A percentile compares a stretch with the other conserved stretches of the same genome.
Conservation (phyloP, 345 rosid species). For the thale cress (Arabidopsis thaliana) region DNA sequence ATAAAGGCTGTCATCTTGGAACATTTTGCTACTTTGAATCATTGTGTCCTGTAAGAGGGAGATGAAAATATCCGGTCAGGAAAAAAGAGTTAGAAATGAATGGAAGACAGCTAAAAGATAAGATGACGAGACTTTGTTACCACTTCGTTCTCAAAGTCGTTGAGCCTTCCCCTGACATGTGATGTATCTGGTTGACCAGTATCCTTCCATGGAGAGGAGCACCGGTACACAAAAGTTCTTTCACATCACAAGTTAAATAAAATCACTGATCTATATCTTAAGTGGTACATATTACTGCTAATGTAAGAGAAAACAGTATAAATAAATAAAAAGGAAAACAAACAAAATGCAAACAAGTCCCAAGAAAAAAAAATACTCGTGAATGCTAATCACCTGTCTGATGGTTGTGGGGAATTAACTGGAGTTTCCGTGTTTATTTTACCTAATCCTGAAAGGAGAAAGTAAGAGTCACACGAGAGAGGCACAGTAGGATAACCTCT, state of each 20-base stretch:
- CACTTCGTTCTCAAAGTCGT: constrained; percentile 57
- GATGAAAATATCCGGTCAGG: constrained; percentile 11
- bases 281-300: constrained; percentile 21
- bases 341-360: background rate
- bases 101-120: constrained; percentile 24
- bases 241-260: constrained; percentile 28
- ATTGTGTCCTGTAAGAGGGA: constrained; percentile 55
- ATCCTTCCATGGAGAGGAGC: constrained; percentile 52
- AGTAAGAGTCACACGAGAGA: constrained; percentile 27
- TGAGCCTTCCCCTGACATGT: constrained; percentile 38
- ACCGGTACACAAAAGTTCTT: constrained; percentile 33
- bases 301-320: constrained; percentile 15
- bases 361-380: constrained; percentile 4
- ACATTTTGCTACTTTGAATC: constrained; percentile 53
- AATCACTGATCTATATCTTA: constrained; percentile 21
- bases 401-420: constrained; percentile 57
- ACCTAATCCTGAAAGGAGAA: constrained; percentile 69
- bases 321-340: background rate
- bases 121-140: constrained; percentile 46
- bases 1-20: constrained; percentile 41
- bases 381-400: constrained; percentile 55
- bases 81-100: constrained; percentile 13
- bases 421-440: constrained; percentile 73
- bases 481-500: constrained; percentile 1
- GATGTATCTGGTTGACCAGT: constrained; percentile 47